Conservation (phyloP, 176 grass and related monocot species). For the Stipa capillata region DNA sequence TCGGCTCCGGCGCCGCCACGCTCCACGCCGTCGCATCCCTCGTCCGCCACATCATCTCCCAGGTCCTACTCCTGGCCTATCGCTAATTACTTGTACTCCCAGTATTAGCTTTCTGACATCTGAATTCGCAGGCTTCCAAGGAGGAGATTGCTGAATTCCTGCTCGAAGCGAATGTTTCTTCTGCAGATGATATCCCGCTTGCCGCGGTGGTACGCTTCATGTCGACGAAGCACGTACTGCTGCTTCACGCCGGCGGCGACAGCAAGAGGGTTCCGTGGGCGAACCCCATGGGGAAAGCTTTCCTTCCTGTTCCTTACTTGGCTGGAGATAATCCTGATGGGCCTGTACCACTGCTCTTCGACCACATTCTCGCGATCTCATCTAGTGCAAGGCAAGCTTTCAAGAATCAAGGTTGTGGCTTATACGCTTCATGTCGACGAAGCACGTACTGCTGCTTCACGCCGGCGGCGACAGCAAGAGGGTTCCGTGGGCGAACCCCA, state of each 20-base stretch:
- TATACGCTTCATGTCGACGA: constrained; percentile 41
- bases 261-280: constrained; percentile 97
- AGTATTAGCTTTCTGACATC: neutral
- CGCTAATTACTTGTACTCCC: neutral
- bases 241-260: constrained; percentile 91
- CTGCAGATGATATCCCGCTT: neutral
- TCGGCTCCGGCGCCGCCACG: constrained; percentile 89
- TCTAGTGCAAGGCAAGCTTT: constrained; percentile 88
- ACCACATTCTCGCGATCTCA: constrained; percentile 83
- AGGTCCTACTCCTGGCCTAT: constrained; percentile 9
- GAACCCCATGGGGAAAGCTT: constrained; percentile 90
- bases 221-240: constrained; percentile 60
- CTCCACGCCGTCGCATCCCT: constrained; percentile 61
- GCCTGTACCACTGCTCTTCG: constrained; percentile 77
- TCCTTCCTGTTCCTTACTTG: constrained; percentile 78
- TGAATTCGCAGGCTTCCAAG: constrained; percentile 36
- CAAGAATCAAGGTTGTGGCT: constrained; percentile 65
- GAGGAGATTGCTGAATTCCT: constrained; percentile 30
- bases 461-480: constrained; percentile 91
- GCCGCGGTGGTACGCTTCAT: constrained; percentile 27
- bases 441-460: constrained; percentile 81
- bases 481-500: constrained; percentile 94
- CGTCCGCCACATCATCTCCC: constrained; percentile 38
- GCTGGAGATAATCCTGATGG: constrained; percentile 68
- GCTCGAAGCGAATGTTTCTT: neutral